Conservation (phyloP, 345 rosid species). For the Salix caprea region DNA sequence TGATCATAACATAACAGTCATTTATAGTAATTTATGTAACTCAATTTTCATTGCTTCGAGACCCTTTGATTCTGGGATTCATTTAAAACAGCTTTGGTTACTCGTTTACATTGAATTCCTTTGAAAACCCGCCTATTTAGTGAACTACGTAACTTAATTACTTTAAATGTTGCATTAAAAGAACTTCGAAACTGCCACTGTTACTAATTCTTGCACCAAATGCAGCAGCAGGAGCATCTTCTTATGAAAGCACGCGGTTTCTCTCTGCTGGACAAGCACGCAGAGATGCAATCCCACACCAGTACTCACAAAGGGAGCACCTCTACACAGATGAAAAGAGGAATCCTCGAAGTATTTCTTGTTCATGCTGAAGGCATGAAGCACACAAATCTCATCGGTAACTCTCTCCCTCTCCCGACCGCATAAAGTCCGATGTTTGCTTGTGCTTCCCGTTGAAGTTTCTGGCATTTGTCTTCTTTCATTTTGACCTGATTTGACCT, state of each 20-base stretch:
- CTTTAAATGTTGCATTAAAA: not conserved
- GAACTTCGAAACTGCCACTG: not conserved
- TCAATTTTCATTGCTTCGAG: not conserved
- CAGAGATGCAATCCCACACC: not conserved
- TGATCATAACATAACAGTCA: not conserved
- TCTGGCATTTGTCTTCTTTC: not conserved
- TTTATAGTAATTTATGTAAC: not conserved
- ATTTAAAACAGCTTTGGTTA: not conserved
- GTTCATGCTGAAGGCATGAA: conserved; percentile 75
- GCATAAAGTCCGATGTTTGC: not conserved
- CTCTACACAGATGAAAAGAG: conserved; percentile 42
- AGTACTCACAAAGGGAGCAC: not conserved
- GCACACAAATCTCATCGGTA: conserved; percentile 66
- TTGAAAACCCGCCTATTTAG: not conserved
- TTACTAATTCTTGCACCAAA: not conserved
- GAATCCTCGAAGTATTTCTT: conserved; percentile 68
- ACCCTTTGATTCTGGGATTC: not conserved
- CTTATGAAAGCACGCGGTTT: not conserved
- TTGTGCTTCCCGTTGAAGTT: not conserved
- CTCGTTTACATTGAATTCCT: not conserved
- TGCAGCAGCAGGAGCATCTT: not conserved
- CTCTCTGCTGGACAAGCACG: not conserved
- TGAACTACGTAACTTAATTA: not conserved
- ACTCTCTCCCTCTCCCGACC: not conserved
- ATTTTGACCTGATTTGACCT: not conserved